These are phyloP conservation scores for Alternaria infectoria DNA, from an alignment of 2,329 filamentous ascomycete genomes.

Conservation along the genomic window DNA sequence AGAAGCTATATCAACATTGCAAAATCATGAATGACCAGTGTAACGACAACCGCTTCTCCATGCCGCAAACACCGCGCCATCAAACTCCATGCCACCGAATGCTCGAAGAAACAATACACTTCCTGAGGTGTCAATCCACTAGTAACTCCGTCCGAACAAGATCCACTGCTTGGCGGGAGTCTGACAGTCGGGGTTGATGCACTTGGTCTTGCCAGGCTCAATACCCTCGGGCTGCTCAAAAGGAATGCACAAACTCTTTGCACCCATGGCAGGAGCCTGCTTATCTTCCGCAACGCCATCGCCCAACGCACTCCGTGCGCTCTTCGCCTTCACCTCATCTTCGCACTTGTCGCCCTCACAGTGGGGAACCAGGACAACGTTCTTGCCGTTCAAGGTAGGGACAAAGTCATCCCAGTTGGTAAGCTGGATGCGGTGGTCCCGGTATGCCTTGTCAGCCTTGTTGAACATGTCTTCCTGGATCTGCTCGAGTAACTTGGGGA, in stretches of 20 bases:
- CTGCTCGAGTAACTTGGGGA: slow-evolving; percentile 82
- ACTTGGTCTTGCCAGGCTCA: slow-evolving; percentile 83
- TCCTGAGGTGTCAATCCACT: slow-evolving; percentile 6
- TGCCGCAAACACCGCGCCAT: slow-evolving; percentile 15
- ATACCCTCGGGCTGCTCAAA: slow-evolving; percentile 87
- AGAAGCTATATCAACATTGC: slow-evolving; percentile 6
- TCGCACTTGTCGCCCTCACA: slow-evolving; percentile 86
- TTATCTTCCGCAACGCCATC: slow-evolving; percentile 76
- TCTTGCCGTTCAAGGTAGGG: slow-evolving; percentile 88
- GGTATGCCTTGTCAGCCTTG: slow-evolving; percentile 79
- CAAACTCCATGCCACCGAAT: slow-evolving; percentile 33
- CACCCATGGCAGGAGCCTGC: slow-evolving; percentile 75
- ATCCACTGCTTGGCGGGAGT: slow-evolving; percentile 82
- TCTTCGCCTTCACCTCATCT: slow-evolving; percentile 93
- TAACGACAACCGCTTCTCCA: slow-evolving; percentile 12
- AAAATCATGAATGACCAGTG: slow-evolving; percentile 6
- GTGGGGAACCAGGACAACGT: slow-evolving; percentile 89
- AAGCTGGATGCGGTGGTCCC: slow-evolving; percentile 78
- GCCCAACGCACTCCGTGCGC: slow-evolving; percentile 73
- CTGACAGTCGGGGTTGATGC: slow-evolving; percentile 85
- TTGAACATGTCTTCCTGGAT: slow-evolving; percentile 85
- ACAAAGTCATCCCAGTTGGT: slow-evolving; percentile 90
- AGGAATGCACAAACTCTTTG: slow-evolving; percentile 77
- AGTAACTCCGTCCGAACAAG: slow-evolving; percentile 76
- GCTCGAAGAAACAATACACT: slow-evolving; percentile 16